These are phyloP conservation scores for Sungouiozyma intestinalis DNA, from an alignment of 805 yeast species.

Conservation along the genomic window DNA sequence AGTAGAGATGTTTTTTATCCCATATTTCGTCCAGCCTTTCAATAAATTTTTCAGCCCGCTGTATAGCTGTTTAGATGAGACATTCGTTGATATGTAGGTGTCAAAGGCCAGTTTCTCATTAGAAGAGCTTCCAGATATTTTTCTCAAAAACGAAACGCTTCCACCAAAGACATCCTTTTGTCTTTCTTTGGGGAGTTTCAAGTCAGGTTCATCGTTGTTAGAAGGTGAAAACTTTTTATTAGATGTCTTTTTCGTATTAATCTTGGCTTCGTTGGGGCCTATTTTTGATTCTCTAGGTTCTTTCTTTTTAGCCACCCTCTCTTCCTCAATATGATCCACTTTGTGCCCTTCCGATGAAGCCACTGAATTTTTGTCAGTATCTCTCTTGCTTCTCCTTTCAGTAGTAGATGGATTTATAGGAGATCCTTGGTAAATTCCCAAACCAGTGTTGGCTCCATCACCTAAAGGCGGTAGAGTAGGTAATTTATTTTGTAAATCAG, in stretches of 20 bases:
- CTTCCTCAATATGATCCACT: slow-evolving; percentile 1
- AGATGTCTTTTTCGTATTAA: background rate
- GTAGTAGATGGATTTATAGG: background rate
- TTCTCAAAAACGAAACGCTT: slow-evolving; percentile 26
- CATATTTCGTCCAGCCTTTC: slow-evolving; percentile 61
- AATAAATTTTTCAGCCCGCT: slow-evolving; percentile 54
- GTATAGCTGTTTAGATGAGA: slow-evolving; percentile 43
- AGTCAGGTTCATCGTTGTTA: background rate
- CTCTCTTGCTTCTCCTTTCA: background rate
- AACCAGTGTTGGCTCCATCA: slow-evolving; percentile 14
- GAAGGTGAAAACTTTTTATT: background rate
- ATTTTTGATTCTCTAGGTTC: slow-evolving; percentile 3
- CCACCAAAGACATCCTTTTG: slow-evolving; percentile 6
- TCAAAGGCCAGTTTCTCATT: background rate
- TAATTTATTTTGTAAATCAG: slow-evolving; percentile 8
- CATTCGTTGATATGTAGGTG: slow-evolving; percentile 20
- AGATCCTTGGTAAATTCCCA: slow-evolving; percentile 22
- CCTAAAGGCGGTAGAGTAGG: slow-evolving; percentile 25
- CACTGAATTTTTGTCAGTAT: background rate
- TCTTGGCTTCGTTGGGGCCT: background rate
- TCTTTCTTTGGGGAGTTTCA: slow-evolving; percentile 10
- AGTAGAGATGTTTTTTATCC: slow-evolving; percentile 45
- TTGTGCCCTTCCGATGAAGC: background rate
- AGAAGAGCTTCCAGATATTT: slow-evolving; percentile 21
- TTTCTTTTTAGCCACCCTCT: slow-evolving; percentile 2